phyloP scores from a whole-genome alignment of 345 rosid genomes.

The Heritiera littoralis region DNA sequence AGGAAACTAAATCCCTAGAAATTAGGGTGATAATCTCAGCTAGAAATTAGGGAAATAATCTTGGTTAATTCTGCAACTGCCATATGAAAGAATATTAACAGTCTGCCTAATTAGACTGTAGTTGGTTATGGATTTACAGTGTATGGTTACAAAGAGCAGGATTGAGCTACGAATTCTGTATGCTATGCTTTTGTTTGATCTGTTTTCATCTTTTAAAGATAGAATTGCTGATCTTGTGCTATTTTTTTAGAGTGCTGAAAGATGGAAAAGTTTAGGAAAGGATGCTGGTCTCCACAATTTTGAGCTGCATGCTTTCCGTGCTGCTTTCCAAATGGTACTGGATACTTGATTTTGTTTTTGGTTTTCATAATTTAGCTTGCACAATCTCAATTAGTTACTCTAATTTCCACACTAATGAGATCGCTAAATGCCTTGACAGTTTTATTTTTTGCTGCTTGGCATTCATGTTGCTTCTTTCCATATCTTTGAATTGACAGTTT shows the following conservation, averaged over 20 bases:
- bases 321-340: constrained; percentile 89
- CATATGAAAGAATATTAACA: background rate
- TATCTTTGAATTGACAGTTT: background rate
- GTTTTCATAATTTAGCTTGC: constrained; percentile 14
- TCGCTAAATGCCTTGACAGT: background rate
- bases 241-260: constrained; percentile 79
- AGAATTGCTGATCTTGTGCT: background rate
- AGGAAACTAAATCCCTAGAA: too few species aligned
- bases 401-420: background rate
- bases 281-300: constrained; percentile 83
- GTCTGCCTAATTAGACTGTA: background rate
- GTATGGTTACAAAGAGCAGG: background rate
- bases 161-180: background rate
- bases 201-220: background rate
- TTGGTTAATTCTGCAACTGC: background rate
- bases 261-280: constrained; percentile 72
- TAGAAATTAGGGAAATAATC: too few species aligned
- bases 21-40: too few species aligned
- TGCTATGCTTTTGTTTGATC: background rate
- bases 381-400: background rate
- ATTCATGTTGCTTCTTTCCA: background rate
- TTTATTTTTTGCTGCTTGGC: background rate
- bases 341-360: constrained; percentile 9
- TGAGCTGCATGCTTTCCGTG: constrained; percentile 87
- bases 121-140: background rate